Evolutionary conservation across 2,329 filamentous ascomycete species (phyloP).

Genomic region (Aspergillus niger): DNA sequence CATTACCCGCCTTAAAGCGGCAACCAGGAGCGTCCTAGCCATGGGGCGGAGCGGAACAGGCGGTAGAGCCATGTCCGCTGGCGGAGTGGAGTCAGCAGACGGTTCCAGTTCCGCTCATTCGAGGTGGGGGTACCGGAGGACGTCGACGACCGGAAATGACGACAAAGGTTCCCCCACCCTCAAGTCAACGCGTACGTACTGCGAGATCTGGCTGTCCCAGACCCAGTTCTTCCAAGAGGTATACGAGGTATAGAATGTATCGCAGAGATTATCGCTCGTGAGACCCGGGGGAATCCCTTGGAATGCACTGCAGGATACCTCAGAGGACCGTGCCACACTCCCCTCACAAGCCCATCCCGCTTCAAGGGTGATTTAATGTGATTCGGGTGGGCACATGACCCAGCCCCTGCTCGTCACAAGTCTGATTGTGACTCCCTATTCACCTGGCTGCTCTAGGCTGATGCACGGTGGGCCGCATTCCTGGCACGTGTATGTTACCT

Average conservation of each 20-base stretch:
- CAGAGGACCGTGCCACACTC: conserved; percentile 13
- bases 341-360: not conserved
- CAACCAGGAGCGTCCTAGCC: conserved; percentile 25
- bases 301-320: not conserved
- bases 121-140: not conserved
- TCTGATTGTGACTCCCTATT: not conserved
- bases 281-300: not conserved
- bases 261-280: not conserved
- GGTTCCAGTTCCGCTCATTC: not conserved
- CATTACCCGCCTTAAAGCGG: conserved; percentile 30
- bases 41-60: conserved; percentile 37
- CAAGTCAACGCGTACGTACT: not conserved
- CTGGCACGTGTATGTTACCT: conserved; percentile 2
- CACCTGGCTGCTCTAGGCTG: not conserved
- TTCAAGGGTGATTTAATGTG: not conserved
- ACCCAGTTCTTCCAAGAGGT: not conserved
- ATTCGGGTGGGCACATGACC: conserved; percentile 14
- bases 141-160: not conserved
- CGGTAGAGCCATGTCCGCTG: conserved; percentile 17
- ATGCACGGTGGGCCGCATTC: not conserved
- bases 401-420: conserved; percentile 6
- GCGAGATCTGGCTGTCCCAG: not conserved
- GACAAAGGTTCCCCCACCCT: not conserved
- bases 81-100: conserved; percentile 18
- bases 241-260: not conserved